Evolutionary conservation across 1,284 basidiomycete species (phyloP).

Genomic region (Pterulicium gracile): DNA sequence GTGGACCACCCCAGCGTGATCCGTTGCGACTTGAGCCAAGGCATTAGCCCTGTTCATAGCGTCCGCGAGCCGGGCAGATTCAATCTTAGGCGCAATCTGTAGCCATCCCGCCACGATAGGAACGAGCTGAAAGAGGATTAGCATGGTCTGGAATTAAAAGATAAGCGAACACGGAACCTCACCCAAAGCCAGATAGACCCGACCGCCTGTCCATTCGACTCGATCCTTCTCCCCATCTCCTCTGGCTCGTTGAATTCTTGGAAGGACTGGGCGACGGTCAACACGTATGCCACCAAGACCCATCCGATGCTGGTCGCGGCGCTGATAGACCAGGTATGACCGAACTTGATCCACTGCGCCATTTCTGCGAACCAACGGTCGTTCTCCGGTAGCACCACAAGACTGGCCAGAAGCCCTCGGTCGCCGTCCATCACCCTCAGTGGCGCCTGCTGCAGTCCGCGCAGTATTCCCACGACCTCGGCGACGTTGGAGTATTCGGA

Average conservation of each 20-base stretch:
- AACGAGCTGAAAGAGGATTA: constrained; percentile 14
- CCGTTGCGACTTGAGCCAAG: constrained; percentile 8
- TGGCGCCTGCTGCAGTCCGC: constrained; percentile 25
- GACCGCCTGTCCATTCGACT: constrained; percentile 18
- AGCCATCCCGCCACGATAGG: constrained; percentile 25
- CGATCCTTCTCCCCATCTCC: constrained; percentile 11
- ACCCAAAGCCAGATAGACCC: constrained; percentile 23
- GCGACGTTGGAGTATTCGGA: too few species aligned
- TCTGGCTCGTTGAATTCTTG: too few species aligned
- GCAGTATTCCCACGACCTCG: constrained; percentile 20
- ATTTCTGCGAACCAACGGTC: constrained; percentile 23
- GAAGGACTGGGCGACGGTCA: constrained; percentile 21
- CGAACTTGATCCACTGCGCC: constrained; percentile 3
- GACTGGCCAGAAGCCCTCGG: constrained; percentile 19
- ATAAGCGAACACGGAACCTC: too few species aligned
- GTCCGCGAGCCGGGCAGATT: constrained; percentile 13
- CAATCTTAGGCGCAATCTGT: constrained; percentile 22
- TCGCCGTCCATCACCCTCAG: constrained; percentile 17
- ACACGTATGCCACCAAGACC: constrained; percentile 24
- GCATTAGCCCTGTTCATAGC: constrained; percentile 16
- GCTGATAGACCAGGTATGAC: constrained; percentile 21
- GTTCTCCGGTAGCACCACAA: constrained; percentile 24
- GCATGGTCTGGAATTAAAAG: too few species aligned
- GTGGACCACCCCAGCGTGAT: background rate
- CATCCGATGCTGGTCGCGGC: constrained; percentile 21